A percentile compares a stretch with the other conserved stretches of the same genome.
Conservation (phyloP, 1,284 basidiomycete species). For the Naganishia albida region DNA sequence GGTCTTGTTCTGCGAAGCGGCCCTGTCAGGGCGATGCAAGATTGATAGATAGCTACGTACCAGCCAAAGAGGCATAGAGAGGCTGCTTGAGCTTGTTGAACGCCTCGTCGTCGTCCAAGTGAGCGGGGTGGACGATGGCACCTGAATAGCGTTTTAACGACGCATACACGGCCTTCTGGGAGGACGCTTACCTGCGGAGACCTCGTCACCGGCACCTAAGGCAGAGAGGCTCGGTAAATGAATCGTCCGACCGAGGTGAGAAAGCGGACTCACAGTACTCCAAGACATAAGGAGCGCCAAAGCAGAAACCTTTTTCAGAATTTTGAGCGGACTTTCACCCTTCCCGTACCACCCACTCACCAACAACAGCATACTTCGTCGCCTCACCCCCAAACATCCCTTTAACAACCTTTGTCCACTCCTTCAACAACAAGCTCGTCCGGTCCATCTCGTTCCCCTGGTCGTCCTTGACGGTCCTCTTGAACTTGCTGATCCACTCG, state of each 20-base stretch:
- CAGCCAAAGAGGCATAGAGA: slow-evolving; percentile 33
- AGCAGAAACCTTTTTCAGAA: slow-evolving; percentile 30
- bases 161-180: neutral
- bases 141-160: neutral
- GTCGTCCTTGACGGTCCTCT: slow-evolving; percentile 20
- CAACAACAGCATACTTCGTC: slow-evolving; percentile 33
- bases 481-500: slow-evolving; percentile 30
- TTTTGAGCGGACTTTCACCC: too few species aligned
- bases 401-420: slow-evolving; percentile 33
- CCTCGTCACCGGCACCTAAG: slow-evolving; percentile 28
- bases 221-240: neutral
- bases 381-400: slow-evolving; percentile 29
- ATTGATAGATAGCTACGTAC: slow-evolving; percentile 3
- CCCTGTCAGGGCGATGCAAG: neutral
- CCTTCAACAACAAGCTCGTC: slow-evolving; percentile 28
- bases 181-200: slow-evolving; percentile 28
- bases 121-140: slow-evolving; percentile 34
- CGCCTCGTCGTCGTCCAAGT: slow-evolving; percentile 29
- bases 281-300: slow-evolving; percentile 34
- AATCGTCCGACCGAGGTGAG: neutral
- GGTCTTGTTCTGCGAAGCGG: slow-evolving; percentile 33
- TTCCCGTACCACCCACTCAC: neutral
- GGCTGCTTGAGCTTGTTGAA: slow-evolving; percentile 34
- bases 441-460: slow-evolving; percentile 26
- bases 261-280: slow-evolving; percentile 29